Evolutionary conservation across 1,139 yeast genomes (phyloP), one percentile per base, ranked within the genome.

Genomic region (Blastobotrys illinoisensis): DNA sequence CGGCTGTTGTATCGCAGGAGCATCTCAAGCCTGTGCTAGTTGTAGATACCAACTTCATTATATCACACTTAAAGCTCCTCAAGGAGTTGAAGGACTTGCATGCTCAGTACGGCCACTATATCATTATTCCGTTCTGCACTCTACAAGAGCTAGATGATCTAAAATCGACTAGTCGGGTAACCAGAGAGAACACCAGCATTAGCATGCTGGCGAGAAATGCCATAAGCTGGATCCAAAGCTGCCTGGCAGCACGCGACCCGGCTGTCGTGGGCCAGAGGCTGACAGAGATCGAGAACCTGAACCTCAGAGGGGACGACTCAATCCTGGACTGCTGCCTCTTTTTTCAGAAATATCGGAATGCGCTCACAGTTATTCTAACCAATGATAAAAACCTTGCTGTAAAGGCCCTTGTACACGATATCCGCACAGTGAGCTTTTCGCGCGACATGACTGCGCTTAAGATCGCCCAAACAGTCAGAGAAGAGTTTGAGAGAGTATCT

Each of bases 301-400:
- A 66, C 5, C 67, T 82, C 1, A 58, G 58, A 0, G 85, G 87
- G 55, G 98, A 91, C 67, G 96, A 90, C 63, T 79, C 96, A 0
- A 90, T 91, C 58, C 70, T 90, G 43, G 97, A 91, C 69, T 89
- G 97, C 66, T 86, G 96, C 63, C 64, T 86, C 26, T 90, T 78
- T 65, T 83, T 84, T 57, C 76, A 79, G 58, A 69, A 75, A 20
- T 67, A 53, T 57, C 68, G 67, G 23, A 76, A 13, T 58, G 16
- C 73, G 77, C 47, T 72, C 50, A 65, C 88, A 51, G 85, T 85
- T 4, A 79, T 89, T 4, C 69, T 89, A 52, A 85, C 96, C 0
- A 87, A 90, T 67, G 98, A 91, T 67, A 85, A 84, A 62, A 90
- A 90, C 66, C 73, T 91, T 19, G 88, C 97, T 67, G 70, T 80